phyloP scores from a whole-genome alignment of 1,284 basidiomycete genomes.

The Apiotrichum gracile region DNA sequence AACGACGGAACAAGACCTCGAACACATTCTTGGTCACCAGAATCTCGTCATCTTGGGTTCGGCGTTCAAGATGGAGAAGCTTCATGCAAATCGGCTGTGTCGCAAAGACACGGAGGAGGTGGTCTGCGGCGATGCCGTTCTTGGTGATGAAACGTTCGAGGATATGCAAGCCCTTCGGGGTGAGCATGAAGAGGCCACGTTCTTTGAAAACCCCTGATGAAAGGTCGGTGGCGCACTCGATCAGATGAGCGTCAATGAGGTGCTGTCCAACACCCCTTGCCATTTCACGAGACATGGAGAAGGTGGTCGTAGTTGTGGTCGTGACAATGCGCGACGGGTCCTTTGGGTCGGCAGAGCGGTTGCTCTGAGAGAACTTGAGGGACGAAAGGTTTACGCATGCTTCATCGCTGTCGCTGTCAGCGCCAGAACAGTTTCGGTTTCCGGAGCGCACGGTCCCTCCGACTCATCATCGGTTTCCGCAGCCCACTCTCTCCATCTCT shows the following conservation, averaged over 20 bases:
- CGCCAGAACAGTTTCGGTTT: background rate
- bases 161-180: conserved; percentile 96
- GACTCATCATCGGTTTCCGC: too few species aligned
- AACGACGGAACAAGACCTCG: conserved; percentile 90
- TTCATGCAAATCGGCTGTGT: conserved; percentile 97
- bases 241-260: conserved; percentile 96
- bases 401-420: conserved; percentile 65
- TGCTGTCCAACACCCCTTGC: conserved; percentile 99
- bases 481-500: too few species aligned
- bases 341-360: conserved; percentile 93
- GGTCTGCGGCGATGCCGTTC: conserved; percentile 90
- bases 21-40: conserved; percentile 90
- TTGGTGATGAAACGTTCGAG: conserved; percentile 98
- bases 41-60: conserved; percentile 91
- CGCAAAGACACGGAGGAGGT: conserved; percentile 81
- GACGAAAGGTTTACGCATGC: conserved; percentile 89
- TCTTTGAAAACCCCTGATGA: conserved; percentile 89
- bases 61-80: conserved; percentile 89
- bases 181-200: conserved; percentile 89
- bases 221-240: conserved; percentile 92
- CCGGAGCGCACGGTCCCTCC: too few species aligned
- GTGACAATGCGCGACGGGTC: conserved; percentile 96
- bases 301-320: conserved; percentile 98
- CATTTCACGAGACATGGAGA: conserved; percentile 99
- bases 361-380: conserved; percentile 98